Conservation (phyloP, 164 flowering plant genomes). For the Dillenia turbinata region DNA sequence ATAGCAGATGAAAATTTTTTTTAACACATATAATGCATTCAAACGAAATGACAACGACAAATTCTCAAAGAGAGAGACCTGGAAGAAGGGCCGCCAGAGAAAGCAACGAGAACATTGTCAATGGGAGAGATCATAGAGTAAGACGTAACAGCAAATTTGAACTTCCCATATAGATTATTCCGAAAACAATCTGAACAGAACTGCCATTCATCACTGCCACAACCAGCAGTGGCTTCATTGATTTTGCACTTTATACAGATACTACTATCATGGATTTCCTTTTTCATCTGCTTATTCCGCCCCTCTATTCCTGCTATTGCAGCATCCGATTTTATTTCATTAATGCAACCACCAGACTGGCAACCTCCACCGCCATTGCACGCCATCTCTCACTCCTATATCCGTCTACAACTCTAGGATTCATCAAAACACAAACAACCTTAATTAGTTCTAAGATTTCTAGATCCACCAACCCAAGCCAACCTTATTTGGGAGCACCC, state of each 20-base stretch:
- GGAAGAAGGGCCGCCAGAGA: slow-evolving; percentile 91
- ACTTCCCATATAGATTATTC: slow-evolving; percentile 71
- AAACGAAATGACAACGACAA: neutral
- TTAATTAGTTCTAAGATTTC: too few species aligned
- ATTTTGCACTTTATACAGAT: slow-evolving; percentile 79
- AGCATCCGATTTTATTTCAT: too few species aligned
- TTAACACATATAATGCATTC: neutral
- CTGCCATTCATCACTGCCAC: slow-evolving; percentile 23
- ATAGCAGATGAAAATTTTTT: neutral
- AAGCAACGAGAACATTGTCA: slow-evolving; percentile 87
- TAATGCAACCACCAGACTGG: too few species aligned
- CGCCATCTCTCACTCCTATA: too few species aligned
- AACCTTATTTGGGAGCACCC: too few species aligned
- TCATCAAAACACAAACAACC: too few species aligned
- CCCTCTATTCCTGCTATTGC: too few species aligned
- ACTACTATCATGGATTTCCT: neutral
- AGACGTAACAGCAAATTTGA: slow-evolving; percentile 72
- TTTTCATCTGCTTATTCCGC: too few species aligned
- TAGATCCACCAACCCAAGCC: too few species aligned
- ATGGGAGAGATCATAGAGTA: slow-evolving; percentile 72
- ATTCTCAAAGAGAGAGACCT: slow-evolving; percentile 38
- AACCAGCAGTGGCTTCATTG: slow-evolving; percentile 24
- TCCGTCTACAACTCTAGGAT: too few species aligned
- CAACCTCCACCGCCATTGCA: too few species aligned
- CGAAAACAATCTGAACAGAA: slow-evolving; percentile 74